A percentile compares a stretch with the other conserved stretches of the same genome.
These are phyloP conservation scores for Cryphonectria nitschkei DNA, from an alignment of 2,329 filamentous ascomycete genomes.

Conservation along the genomic window DNA sequence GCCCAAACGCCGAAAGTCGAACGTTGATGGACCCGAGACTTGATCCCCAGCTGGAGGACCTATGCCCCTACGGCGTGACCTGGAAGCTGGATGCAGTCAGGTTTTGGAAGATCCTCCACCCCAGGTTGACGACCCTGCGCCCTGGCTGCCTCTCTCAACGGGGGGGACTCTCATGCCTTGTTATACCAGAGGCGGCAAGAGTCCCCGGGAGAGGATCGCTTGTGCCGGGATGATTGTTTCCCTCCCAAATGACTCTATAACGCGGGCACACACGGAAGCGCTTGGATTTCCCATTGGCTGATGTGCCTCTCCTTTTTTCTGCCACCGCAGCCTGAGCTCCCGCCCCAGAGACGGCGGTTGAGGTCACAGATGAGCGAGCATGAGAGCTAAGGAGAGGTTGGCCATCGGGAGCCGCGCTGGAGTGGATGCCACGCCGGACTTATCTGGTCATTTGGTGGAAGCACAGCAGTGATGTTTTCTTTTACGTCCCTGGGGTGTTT, in stretches of 20 bases:
- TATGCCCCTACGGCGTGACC: slow-evolving; percentile 3
- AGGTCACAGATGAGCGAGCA: slow-evolving; percentile 14
- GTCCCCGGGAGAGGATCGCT: not conserved
- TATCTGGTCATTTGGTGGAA: not conserved
- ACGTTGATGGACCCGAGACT: not conserved
- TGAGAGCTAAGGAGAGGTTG: not conserved
- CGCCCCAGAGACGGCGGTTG: slow-evolving; percentile 9
- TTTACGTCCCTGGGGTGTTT: slow-evolving; percentile 14
- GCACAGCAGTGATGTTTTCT: slow-evolving; percentile 10
- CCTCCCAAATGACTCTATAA: not conserved
- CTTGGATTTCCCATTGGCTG: not conserved
- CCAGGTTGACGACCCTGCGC: slow-evolving; percentile 6
- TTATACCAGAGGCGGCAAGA: not conserved
- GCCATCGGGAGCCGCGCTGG: slow-evolving; percentile 13
- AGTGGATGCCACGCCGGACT: slow-evolving; percentile 13
- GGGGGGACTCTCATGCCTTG: not conserved
- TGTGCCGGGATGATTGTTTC: slow-evolving; percentile 4
- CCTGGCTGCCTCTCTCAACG: slow-evolving; percentile 6
- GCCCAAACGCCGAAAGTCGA: not conserved
- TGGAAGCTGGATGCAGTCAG: slow-evolving; percentile 12
- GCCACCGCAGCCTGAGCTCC: slow-evolving; percentile 22
- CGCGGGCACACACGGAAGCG: slow-evolving; percentile 17
- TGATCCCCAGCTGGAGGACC: not conserved
- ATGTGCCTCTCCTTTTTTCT: not conserved
- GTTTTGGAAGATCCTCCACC: slow-evolving; percentile 9